Conservation (phyloP, 768 basidiomycete species). For the Tephrocybe sp. region DNA sequence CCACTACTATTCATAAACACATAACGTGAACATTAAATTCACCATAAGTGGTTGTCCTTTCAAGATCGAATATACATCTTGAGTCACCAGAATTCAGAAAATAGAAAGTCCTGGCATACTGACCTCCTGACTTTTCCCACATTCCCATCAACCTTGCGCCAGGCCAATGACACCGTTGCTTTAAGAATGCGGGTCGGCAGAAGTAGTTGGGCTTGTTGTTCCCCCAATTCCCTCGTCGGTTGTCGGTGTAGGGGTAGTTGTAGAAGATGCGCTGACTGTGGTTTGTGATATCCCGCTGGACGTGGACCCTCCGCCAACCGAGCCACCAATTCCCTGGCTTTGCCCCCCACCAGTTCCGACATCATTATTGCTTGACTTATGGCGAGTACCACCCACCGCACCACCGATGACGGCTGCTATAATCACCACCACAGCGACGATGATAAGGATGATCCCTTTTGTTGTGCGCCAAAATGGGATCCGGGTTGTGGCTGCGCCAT, state of each 20-base stretch:
- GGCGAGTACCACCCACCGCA: conserved; percentile 50
- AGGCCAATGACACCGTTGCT: too few species aligned
- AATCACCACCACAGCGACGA: conserved; percentile 38
- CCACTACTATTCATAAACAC: too few species aligned
- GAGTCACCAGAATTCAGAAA: too few species aligned
- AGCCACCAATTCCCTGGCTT: not conserved
- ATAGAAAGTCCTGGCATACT: too few species aligned
- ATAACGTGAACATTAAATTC: too few species aligned
- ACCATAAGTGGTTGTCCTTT: too few species aligned
- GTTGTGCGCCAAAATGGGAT: conserved; percentile 51
- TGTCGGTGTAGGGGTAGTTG: not conserved
- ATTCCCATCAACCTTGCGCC: not conserved
- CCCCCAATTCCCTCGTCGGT: not conserved
- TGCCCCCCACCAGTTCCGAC: not conserved
- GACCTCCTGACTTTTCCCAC: too few species aligned
- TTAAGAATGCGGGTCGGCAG: not conserved
- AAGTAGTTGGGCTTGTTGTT: not conserved
- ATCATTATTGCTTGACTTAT: not conserved
- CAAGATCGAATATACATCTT: too few species aligned
- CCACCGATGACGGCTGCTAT: conserved; percentile 58
- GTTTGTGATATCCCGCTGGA: not conserved
- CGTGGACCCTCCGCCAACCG: too few species aligned
- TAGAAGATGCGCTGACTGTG: not conserved
- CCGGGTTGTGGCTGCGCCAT: conserved; percentile 10
- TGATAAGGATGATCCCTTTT: conserved; percentile 40